Percentiles rank a stretch among this genome's conserved stretches.
Conservation (phyloP, 306 rosid species). For the Sphenostylis stenocarpa region DNA sequence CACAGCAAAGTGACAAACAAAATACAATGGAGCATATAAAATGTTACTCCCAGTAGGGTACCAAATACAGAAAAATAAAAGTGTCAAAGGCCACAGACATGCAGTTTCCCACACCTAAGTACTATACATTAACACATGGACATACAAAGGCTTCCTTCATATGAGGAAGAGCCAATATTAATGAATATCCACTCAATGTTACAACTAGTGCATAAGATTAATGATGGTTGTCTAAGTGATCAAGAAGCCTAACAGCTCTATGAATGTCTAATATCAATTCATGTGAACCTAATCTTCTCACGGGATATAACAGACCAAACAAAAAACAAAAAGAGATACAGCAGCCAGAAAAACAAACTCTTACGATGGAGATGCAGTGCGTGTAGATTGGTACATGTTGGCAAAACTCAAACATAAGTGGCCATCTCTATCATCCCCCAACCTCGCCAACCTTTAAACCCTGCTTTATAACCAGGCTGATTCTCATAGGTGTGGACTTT, state of each 20-base stretch:
- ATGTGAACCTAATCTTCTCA: slow-evolving; percentile 29
- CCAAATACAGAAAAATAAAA: not conserved
- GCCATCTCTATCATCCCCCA: slow-evolving; percentile 91
- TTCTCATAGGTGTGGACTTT: slow-evolving; percentile 50
- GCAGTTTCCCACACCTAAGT: too few species aligned
- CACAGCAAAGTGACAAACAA: not conserved
- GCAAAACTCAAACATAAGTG: slow-evolving; percentile 76
- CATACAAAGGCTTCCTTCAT: too few species aligned
- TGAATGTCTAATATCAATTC: slow-evolving; percentile 34
- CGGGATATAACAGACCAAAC: too few species aligned
- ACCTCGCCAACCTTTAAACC: slow-evolving; percentile 98
- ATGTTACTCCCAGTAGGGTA: too few species aligned
- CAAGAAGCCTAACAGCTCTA: slow-evolving; percentile 24
- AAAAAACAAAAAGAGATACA: slow-evolving; percentile 1
- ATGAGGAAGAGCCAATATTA: too few species aligned
- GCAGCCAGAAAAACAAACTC: slow-evolving; percentile 16
- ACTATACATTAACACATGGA: too few species aligned
- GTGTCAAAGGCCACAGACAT: not conserved
- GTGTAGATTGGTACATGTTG: slow-evolving; percentile 56
- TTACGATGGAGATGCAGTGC: too few species aligned
- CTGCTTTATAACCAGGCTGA: slow-evolving; percentile 91
- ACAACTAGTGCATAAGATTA: slow-evolving; percentile 27
- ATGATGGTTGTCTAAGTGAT: slow-evolving; percentile 17
- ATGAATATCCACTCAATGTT: slow-evolving; percentile 31
- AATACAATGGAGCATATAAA: not conserved